Base-by-base conservation (phyloP, 352 stramenopile species). In the Phytopythium chamaehyphon region DNA sequence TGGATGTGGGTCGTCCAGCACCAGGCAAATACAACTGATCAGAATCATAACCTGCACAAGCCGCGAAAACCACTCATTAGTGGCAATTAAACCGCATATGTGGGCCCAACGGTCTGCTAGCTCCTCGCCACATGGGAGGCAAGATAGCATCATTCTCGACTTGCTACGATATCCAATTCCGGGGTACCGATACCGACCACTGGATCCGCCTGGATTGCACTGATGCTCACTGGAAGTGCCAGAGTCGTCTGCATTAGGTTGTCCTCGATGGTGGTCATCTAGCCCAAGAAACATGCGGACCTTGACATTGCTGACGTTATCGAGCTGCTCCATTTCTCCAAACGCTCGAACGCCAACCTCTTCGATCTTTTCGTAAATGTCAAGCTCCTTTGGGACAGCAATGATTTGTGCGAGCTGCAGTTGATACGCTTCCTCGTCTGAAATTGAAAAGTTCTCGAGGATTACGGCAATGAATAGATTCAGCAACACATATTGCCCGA, bases 391-490 rank as follows among this genome's bases (percentile, higher is more conserved):
- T 2, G 81, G 81, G 45, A 88, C 88, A 18, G 81, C 81, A 38
- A 91, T 87, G 53, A 91, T 88, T 54, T 88, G 81, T 18, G 80
- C 78, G 21, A 91, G 71, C 57, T 91, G 81, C n/a, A 90, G 59
- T 33, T 91, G 81, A 22, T 91, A 91, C 2, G 81, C 81, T 53
- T 91, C 81, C 47, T 91, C 81, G 48, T 91, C 81, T 0, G 78
- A 80, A 37, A 91, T 86, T 12, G 76, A 72, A 52, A 92, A 92
- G 44, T 92, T 92, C 18, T 92, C 81, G 36, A 92, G 69, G 52
- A 90, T 92, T 42, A 90, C 81, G 40, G 81, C 81, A 40, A 92
- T 90, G 49, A 92, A 92, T 8, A 92, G 62, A 43, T 92, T 92
- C 10, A 92, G 64, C 23, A 92, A 59, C 47, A 92, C 78, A 59